Evolutionary conservation across 495 filamentous ascomycete species (phyloP), one percentile per base, ranked within the genome.

Genomic region (Tuber calosporum): DNA sequence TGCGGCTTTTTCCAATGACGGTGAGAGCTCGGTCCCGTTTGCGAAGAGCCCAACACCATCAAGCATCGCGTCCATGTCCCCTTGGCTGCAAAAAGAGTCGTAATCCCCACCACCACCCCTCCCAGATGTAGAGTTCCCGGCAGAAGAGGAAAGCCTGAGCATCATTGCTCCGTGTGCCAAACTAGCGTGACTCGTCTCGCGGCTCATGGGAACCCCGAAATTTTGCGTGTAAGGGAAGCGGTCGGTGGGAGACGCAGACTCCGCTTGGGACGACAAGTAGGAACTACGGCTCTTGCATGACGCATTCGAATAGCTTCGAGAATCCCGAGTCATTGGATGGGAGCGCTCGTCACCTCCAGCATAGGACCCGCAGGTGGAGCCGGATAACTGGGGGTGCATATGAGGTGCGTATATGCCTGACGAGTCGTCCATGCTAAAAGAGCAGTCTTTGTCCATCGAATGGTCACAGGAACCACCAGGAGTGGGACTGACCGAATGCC

Each of bases 371-470:
- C 73, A 77, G 15, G 75, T 15, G 1, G 73, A 72, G 26, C 69
- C 76, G 26, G 76, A 78, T 26, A 70, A 71, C 37, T 78, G 76
- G 41, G 71, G 70, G 1, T 75, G 48, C 76, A 78, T 78, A 42
- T 68, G 76, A 8, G 70, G 74, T 36, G 76, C 76, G 19, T 42
- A 62, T 38, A 70, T 73, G 67, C 68, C 58, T 34, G 69, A 39
- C 71, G 73, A 37, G 68, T 71, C 22, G 42, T 58, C 41, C 67
- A 38, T 2, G 36, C 7, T 68, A 69, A 74, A 68, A 2, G 53
- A 15, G 53, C 62, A 76, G 4, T 37, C 73, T 36, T 75, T 71
- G 37, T 26, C 41, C 19, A 67, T 68, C n/a, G 68, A 74, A 69
- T 66, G 30, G 43, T 69, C 62, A n/a, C 62, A 66, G 73, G 71